Conservation (phyloP, 2,329 filamentous ascomycete genomes). For the Colletotrichum gloeosporioides region DNA sequence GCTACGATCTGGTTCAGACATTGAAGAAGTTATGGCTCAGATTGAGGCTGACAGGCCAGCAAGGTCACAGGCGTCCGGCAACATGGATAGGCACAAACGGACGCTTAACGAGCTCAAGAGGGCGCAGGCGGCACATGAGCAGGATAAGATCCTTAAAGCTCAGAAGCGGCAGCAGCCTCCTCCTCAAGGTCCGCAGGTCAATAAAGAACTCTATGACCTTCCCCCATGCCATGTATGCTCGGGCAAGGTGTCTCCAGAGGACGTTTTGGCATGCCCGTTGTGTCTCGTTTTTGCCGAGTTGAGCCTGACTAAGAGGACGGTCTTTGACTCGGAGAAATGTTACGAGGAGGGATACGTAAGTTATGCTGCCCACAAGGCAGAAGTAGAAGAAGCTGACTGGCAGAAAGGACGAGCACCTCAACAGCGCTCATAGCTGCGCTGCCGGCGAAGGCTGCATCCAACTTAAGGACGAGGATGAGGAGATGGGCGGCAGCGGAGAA, state of each 20-base stretch:
- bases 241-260: constrained; percentile 34
- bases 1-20: constrained; percentile 30
- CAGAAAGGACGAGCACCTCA: constrained; percentile 42
- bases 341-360: constrained; percentile 46
- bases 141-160: constrained; percentile 47
- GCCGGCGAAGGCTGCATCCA: constrained; percentile 45
- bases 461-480: constrained; percentile 41
- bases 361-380: neutral
- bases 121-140: constrained; percentile 49
- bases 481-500: constrained; percentile 37
- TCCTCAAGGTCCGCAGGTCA: constrained; percentile 29
- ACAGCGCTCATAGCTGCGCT: constrained; percentile 44
- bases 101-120: constrained; percentile 53
- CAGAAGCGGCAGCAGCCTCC: constrained; percentile 34
- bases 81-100: constrained; percentile 41
- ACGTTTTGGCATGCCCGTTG: constrained; percentile 47
- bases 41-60: constrained; percentile 37
- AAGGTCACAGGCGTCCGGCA: constrained; percentile 26
- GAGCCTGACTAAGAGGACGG: constrained; percentile 39
- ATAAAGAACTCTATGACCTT: constrained; percentile 39
- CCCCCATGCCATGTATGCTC: constrained; percentile 46
- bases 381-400: neutral
- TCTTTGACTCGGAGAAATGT: constrained; percentile 53
- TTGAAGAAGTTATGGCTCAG: constrained; percentile 32
- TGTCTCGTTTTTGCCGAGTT: constrained; percentile 49